Percentiles rank a stretch among this genome's conserved stretches.
These are phyloP conservation scores for Fusarium tjaetaba DNA, from an alignment of 2,329 filamentous ascomycete genomes.

Conservation along the genomic window DNA sequence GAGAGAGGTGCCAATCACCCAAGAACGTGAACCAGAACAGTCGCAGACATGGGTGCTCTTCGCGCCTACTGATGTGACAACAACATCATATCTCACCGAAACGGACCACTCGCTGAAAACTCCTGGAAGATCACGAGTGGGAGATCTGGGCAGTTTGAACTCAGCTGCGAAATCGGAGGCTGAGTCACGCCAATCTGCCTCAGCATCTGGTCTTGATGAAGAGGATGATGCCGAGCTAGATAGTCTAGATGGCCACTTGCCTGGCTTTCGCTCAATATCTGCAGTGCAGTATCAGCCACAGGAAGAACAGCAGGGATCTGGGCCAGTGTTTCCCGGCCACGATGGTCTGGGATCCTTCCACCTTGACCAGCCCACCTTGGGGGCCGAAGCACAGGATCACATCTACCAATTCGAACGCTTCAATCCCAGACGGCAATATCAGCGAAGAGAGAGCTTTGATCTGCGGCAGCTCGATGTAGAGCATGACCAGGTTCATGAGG, in stretches of 20 bases:
- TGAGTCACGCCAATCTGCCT: conserved; percentile 53
- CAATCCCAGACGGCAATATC: conserved; percentile 74
- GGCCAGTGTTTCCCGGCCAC: conserved; percentile 85
- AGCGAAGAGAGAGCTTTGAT: conserved; percentile 63
- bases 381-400: conserved; percentile 77
- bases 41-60: conserved; percentile 98
- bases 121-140: conserved; percentile 76
- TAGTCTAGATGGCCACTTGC: conserved; percentile 90
- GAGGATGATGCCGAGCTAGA: conserved; percentile 86
- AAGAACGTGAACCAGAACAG: conserved; percentile 65
- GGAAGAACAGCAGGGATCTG: conserved; percentile 55
- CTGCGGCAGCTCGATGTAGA: conserved; percentile 62
- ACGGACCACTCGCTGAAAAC: conserved; percentile 72
- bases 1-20: conserved; percentile 40
- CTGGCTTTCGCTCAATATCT: conserved; percentile 79
- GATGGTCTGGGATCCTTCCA: conserved; percentile 91
- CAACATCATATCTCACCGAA: conserved; percentile 74
- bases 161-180: conserved; percentile 71
- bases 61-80: conserved; percentile 74
- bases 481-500: conserved; percentile 67
- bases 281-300: conserved; percentile 40
- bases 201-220: conserved; percentile 51
- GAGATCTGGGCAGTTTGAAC: conserved; percentile 82
- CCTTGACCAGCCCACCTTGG: conserved; percentile 65
- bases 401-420: conserved; percentile 89